Conservation (phyloP, 306 rosid species). For the Alnus glutinosa region DNA sequence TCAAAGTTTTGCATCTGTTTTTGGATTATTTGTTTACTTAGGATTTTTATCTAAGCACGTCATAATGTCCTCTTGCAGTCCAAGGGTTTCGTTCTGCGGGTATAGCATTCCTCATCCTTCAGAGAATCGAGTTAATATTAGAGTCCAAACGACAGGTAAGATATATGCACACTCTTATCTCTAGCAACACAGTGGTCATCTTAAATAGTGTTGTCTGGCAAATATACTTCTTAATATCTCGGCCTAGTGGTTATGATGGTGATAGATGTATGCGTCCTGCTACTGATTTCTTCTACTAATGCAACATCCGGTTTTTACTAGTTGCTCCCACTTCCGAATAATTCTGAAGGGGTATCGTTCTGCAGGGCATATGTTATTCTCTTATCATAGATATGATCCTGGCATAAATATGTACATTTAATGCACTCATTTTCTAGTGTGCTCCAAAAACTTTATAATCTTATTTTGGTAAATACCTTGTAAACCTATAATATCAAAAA, state of each 20-base stretch:
- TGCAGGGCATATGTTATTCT: neutral
- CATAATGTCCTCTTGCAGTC: conserved; percentile 51
- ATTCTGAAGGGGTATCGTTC: neutral
- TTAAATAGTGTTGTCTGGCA: neutral
- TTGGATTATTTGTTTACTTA: neutral
- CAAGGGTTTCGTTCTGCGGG: conserved; percentile 67
- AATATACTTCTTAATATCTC: conserved; percentile 6
- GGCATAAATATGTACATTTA: neutral
- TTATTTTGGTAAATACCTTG: neutral
- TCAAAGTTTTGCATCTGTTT: neutral
- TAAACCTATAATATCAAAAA: neutral
- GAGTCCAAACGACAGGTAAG: conserved; percentile 81
- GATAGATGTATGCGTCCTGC: neutral
- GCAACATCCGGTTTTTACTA: too few species aligned
- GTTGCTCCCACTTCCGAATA: neutral
- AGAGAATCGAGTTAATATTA: conserved; percentile 72
- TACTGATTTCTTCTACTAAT: neutral
- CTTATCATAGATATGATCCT: neutral
- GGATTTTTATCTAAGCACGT: conserved; percentile 4
- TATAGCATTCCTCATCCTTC: conserved; percentile 95
- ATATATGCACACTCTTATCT: neutral
- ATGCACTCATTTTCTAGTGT: neutral
- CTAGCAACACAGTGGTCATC: neutral
- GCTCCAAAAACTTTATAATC: neutral
- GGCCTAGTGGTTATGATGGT: neutral